These are phyloP conservation scores for Aspergillus sojae DNA, from an alignment of 2,329 filamentous ascomycete genomes.

Conservation along the genomic window DNA sequence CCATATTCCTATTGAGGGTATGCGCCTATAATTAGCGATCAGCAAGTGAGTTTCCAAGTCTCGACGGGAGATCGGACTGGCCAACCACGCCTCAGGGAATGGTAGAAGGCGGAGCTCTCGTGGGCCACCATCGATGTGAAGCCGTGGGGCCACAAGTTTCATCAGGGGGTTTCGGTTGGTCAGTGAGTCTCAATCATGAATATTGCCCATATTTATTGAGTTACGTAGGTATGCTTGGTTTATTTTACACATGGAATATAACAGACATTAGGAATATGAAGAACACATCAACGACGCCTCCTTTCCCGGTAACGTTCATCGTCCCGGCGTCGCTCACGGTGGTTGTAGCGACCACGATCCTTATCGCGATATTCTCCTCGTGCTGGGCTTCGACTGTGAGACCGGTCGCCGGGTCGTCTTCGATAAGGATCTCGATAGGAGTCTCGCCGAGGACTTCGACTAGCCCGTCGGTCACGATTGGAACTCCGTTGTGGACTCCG, in stretches of 20 bases:
- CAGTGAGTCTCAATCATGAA: background rate
- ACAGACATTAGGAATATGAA: background rate
- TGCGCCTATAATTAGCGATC: slow-evolving; percentile 4
- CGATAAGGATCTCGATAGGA: slow-evolving; percentile 22
- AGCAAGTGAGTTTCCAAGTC: background rate
- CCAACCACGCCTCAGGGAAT: slow-evolving; percentile 8
- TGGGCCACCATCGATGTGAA: slow-evolving; percentile 14
- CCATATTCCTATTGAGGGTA: background rate
- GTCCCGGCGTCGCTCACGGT: slow-evolving; percentile 36
- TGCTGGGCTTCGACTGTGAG: slow-evolving; percentile 33
- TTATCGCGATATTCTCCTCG: slow-evolving; percentile 35
- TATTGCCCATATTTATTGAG: background rate
- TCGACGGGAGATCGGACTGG: background rate
- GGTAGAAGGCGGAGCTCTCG: background rate
- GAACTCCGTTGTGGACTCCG: slow-evolving; percentile 48
- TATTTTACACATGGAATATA: background rate
- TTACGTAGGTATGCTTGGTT: background rate
- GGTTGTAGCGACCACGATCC: slow-evolving; percentile 39
- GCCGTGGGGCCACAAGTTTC: slow-evolving; percentile 22
- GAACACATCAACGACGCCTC: slow-evolving; percentile 21
- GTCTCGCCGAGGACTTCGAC: slow-evolving; percentile 32
- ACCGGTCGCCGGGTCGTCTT: slow-evolving; percentile 42
- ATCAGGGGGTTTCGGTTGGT: slow-evolving; percentile 13
- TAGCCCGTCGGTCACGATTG: slow-evolving; percentile 34
- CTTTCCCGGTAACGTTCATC: slow-evolving; percentile 34